Evolutionary conservation across 1,139 yeast species (phyloP), one percentile per base, ranked within the genome.

Genomic region (Taphrina wiesneri): DNA sequence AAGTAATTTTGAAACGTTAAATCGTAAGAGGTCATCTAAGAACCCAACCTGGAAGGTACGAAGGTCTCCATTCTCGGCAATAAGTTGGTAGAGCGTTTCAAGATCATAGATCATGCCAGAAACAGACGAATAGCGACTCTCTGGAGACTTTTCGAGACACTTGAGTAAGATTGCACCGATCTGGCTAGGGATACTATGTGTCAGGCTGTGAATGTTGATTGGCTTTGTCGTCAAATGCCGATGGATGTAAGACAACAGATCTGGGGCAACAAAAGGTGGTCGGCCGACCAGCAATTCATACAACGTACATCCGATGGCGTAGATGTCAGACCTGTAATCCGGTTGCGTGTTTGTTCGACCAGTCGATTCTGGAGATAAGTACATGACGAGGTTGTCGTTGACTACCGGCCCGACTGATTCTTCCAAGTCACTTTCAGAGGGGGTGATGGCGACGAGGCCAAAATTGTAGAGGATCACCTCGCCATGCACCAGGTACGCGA

Each of bases 251-350:
- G 45, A 41, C 4, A 57, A 45, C 39, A 19, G 7, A 23, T 57
- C 63, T n/a, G 45, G 25, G 6, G 63, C 52, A 30, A 34, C 43
- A 15, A 57, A 46, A 11, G 63, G 63, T 7, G 56, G 63, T 6
- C 45, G 30, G 13, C 63, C 63, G n/a, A 34, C 30, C n/a, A 28
- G 30, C 15, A 46, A 13, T 23, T 57, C 63, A 25, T 57, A 57
- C 9, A 57, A 2, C n/a, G 43, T 23, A 28, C 52, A 41, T 13
- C 63, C 63, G 3, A 57, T 17, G 5, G 63, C 30, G 54, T 57
- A 57, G 13, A 57, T 25, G n/a, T 57, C 63, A 3, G 63, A 41
- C 21, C 63, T 28, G n/a, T 25, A 32, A n/a, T 57, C 63, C n/a
- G 54, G 26, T 17, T 43, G 45, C 21, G 36, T 28, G n/a, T 34